A percentile compares a stretch with the other conserved stretches of the same genome.
These are phyloP conservation scores for Magnolia changhungtana DNA, from an alignment of 164 flowering plant genomes.

Conservation along the genomic window DNA sequence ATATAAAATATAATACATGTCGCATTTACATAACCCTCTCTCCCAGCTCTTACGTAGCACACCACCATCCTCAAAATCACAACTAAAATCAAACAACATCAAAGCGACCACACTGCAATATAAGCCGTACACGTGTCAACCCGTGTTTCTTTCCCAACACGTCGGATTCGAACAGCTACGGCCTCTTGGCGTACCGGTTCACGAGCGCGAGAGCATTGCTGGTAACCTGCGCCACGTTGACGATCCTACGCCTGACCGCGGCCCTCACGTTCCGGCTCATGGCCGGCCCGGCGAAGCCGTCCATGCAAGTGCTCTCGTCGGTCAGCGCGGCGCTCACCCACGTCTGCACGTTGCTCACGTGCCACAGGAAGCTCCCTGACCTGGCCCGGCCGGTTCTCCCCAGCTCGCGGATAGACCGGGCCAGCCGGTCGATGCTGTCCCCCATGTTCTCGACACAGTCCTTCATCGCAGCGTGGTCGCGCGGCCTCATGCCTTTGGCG, in stretches of 20 bases:
- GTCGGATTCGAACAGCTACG: neutral
- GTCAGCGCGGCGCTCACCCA: slow-evolving; percentile 50
- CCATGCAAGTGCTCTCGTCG: slow-evolving; percentile 34
- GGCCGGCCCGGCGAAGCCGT: slow-evolving; percentile 26
- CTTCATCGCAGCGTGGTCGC: slow-evolving; percentile 21
- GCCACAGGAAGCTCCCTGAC: slow-evolving; percentile 23
- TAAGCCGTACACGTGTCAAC: too few relatives aligned
- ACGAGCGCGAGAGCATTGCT: slow-evolving; percentile 40
- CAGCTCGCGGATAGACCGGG: slow-evolving; percentile 26
- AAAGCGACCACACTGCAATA: too few relatives aligned
- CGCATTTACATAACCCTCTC: too few relatives aligned
- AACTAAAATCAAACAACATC: too few relatives aligned
- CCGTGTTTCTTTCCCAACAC: too few relatives aligned
- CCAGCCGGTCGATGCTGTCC: slow-evolving; percentile 29
- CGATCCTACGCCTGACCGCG: slow-evolving; percentile 13
- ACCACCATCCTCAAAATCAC: too few relatives aligned
- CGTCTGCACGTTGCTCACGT: slow-evolving; percentile 38
- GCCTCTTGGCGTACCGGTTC: slow-evolving; percentile 20
- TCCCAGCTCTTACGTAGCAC: too few relatives aligned
- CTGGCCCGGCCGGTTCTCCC: slow-evolving; percentile 8
- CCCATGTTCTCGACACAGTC: slow-evolving; percentile 33
- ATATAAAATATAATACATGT: too few relatives aligned
- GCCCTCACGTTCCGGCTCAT: slow-evolving; percentile 12
- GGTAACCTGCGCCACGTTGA: slow-evolving; percentile 27
- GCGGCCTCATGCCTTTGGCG: slow-evolving; percentile 7